Evolutionary conservation across 2,329 filamentous ascomycete genomes (phyloP).

Genomic region (Dendrostoma leiphaemia): DNA sequence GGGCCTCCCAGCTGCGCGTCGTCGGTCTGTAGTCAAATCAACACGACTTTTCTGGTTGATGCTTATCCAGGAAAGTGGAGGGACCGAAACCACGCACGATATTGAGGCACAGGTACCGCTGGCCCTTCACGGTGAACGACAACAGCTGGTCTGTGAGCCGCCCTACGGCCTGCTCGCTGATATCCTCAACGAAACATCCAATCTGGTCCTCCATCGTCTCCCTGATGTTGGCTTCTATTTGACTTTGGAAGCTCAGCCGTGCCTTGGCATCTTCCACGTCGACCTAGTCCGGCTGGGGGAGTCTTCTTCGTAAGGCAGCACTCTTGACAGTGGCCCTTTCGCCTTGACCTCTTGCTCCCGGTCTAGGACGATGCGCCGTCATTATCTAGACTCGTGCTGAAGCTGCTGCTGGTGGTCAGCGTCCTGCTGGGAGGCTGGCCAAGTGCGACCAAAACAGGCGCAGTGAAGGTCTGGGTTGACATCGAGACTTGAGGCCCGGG

Average conservation of each 20-base stretch:
- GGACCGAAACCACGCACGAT: no score
- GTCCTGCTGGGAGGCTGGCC: no score
- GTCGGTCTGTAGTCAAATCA: not conserved
- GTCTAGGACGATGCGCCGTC: no score
- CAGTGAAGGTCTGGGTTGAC: no score
- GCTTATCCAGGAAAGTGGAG: not conserved
- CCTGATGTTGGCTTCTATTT: not conserved
- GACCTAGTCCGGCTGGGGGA: no score
- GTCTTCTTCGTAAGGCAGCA: no score
- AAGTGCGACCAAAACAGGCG: no score
- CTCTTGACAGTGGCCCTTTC: no score
- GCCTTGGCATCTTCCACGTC: not conserved
- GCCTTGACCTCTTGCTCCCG: no score
- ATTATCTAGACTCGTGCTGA: no score
- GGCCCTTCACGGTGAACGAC: not conserved
- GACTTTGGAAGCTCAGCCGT: not conserved
- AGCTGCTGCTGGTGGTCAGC: no score
- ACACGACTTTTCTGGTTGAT: not conserved
- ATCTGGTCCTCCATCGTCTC: not conserved
- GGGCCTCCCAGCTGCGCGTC: not conserved
- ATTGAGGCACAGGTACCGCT: not conserved
- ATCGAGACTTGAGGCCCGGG: no score
- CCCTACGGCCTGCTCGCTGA: not conserved
- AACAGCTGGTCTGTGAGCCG: not conserved
- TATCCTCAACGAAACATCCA: not conserved